Evolutionary conservation across 257 asterid genomes (phyloP), one percentile per base, ranked within the genome.

Genomic region (Scutellaria barbata): DNA sequence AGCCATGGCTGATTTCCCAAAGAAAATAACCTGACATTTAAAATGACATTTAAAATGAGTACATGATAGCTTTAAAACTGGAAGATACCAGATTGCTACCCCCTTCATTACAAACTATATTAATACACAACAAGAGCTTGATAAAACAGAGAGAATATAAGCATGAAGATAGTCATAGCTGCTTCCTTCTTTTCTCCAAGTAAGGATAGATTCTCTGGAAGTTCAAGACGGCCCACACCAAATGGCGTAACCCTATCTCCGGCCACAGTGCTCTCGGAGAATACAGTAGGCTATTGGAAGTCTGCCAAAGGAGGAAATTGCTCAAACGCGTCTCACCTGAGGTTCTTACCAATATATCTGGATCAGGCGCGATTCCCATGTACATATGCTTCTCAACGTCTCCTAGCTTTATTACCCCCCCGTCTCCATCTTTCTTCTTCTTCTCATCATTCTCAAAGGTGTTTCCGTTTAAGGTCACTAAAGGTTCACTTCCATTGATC

Each of bases 231-330:
- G 88, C 92, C 96, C 95, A 83, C 50, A 88, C 84, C 42, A 93
- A 67, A 69, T 90, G 97, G 11, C 82, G 60, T 63, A 88, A 75
- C 20, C 95, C 95, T 42, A 88, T 73, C 80, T 90, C 95, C 20
- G 97, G 97, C 92, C 95, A 88, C 67, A 88, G 67, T 0, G 86
- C 97, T 25, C 61, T 43, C 0, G 97, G 95, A 0, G 93, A 81
- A 65, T 86, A 84, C 79, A 90, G 63, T 5, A 92, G 64, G 17
- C 91, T 73, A 35, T 76, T 84, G 16, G 94, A 63, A 22, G 94
- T 88, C 77, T 88, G 95, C 98, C 94, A 90, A 11, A 85, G 78
- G 3, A 90, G 84, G 70, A 87, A 88, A 75, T 87, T 87, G 83
- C 96, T 91, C 18, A 89, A 80, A 0, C 82, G 82, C 2, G 52